These are phyloP conservation scores for Fusarium praegraminearum DNA, from an alignment of 2,329 filamentous ascomycete genomes.

Conservation along the genomic window DNA sequence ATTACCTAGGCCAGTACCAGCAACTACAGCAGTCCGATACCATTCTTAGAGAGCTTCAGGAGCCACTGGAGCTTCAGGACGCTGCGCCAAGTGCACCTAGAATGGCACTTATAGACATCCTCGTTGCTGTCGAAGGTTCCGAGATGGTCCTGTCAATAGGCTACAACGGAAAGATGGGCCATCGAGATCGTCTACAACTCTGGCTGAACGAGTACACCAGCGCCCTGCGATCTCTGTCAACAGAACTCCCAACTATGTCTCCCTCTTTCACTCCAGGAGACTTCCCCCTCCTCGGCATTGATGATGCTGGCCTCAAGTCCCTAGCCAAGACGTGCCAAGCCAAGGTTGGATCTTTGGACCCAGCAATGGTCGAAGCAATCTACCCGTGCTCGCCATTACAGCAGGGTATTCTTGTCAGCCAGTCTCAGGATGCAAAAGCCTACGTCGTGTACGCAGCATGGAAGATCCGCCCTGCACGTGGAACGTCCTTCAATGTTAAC, in stretches of 20 bases:
- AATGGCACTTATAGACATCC: background rate
- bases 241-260: background rate
- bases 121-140: background rate
- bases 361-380: background rate
- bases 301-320: background rate
- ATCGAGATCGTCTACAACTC: background rate
- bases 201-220: background rate
- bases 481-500: background rate
- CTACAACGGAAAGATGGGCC: background rate
- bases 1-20: background rate
- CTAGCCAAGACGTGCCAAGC: background rate
- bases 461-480: background rate
- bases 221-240: background rate
- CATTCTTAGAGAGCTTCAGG: background rate
- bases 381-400: background rate
- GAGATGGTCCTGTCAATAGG: background rate
- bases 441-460: background rate
- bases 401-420: background rate
- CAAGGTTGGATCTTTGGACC: background rate
- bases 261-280: slow-evolving; percentile 1
- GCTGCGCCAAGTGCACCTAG: background rate
- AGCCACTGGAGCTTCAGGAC: background rate
- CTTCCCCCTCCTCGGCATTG: background rate
- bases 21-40: background rate
- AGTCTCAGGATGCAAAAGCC: background rate